These are phyloP conservation scores for Neofusicoccum parvum DNA, from an alignment of 2,329 filamentous ascomycete species.

Conservation along the genomic window DNA sequence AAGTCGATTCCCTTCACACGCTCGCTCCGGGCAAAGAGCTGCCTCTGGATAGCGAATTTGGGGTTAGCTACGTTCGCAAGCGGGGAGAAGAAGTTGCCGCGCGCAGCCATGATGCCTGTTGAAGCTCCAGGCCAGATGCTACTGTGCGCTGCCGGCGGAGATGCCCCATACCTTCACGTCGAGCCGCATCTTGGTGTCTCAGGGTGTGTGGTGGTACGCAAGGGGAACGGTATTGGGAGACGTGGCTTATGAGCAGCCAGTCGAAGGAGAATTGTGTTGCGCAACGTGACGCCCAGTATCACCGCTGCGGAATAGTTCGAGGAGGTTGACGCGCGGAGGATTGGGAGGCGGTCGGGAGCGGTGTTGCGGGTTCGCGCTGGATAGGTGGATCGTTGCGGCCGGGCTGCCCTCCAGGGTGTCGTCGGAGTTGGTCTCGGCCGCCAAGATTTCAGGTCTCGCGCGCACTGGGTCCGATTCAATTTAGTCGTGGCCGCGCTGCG, in stretches of 20 bases:
- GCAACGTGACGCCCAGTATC: slow-evolving; percentile 10
- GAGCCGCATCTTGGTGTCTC: slow-evolving; percentile 43
- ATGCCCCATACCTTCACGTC: slow-evolving; percentile 46
- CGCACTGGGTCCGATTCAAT: background rate
- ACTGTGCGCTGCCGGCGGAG: background rate
- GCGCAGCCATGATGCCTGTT: slow-evolving; percentile 4
- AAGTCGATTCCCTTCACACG: slow-evolving; percentile 94
- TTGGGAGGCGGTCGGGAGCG: background rate
- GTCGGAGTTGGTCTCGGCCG: slow-evolving; percentile 10
- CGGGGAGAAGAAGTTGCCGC: background rate
- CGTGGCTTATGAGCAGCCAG: slow-evolving; percentile 43
- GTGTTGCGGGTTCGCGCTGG: slow-evolving; percentile 12
- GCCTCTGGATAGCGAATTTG: slow-evolving; percentile 60
- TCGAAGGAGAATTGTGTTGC: slow-evolving; percentile 23
- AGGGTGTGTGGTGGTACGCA: slow-evolving; percentile 28
- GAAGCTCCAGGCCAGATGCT: slow-evolving; percentile 1
- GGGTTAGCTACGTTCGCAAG: slow-evolving; percentile 39
- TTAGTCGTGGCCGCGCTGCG: background rate
- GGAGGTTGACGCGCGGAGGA: background rate
- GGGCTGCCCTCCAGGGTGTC: slow-evolving; percentile 13
- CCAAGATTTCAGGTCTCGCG: slow-evolving; percentile 13
- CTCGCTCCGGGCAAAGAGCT: slow-evolving; percentile 86
- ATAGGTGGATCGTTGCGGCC: slow-evolving; percentile 14
- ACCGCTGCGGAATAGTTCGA: slow-evolving; percentile 3
- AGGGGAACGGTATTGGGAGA: slow-evolving; percentile 38